Evolutionary conservation across 169 alveolate species (phyloP).

Genomic region (Besnoitia besnoiti): DNA sequence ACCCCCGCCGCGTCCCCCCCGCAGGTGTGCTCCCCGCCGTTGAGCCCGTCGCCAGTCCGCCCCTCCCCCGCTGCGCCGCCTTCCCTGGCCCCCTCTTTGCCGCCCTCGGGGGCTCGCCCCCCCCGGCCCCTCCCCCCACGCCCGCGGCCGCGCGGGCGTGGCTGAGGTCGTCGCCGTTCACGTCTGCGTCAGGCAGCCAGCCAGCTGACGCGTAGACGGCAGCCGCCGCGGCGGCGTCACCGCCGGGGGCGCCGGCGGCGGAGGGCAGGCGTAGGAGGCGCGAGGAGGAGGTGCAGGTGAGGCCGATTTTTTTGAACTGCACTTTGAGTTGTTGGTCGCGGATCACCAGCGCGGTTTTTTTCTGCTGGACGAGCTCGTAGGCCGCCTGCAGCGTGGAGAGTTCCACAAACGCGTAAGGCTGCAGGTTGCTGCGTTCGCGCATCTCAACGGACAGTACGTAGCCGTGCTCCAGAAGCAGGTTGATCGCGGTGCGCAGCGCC

Average conservation of each 20-base stretch:
- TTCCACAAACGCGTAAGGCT: slow-evolving; percentile 64
- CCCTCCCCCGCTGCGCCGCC: not conserved
- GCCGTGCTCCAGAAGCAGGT: slow-evolving; percentile 61
- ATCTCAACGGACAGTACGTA: slow-evolving; percentile 58
- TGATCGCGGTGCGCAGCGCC: slow-evolving; percentile 50
- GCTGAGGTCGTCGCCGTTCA: no score
- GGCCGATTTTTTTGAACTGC: slow-evolving; percentile 61
- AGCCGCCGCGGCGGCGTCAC: no score
- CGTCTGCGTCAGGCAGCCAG: no score
- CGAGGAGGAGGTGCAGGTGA: slow-evolving; percentile 42
- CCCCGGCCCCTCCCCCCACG: not conserved
- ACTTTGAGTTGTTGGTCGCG: slow-evolving; percentile 66
- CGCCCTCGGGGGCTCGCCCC: no score
- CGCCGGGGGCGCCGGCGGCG: not conserved
- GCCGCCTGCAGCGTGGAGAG: slow-evolving; percentile 66
- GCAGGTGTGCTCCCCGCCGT: no score
- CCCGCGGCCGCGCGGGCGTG: not conserved
- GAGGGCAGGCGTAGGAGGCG: not conserved
- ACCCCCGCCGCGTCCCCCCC: not conserved
- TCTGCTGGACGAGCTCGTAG: slow-evolving; percentile 63
- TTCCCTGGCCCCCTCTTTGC: no score
- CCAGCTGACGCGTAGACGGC: no score
- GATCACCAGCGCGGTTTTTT: slow-evolving; percentile 58
- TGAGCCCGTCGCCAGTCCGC: not conserved
- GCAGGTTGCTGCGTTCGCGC: slow-evolving; percentile 60